Evolutionary conservation across 140 eudicot genomes (phyloP), one percentile per base, ranked within the genome.

Genomic region (Oenanthe javanica): DNA sequence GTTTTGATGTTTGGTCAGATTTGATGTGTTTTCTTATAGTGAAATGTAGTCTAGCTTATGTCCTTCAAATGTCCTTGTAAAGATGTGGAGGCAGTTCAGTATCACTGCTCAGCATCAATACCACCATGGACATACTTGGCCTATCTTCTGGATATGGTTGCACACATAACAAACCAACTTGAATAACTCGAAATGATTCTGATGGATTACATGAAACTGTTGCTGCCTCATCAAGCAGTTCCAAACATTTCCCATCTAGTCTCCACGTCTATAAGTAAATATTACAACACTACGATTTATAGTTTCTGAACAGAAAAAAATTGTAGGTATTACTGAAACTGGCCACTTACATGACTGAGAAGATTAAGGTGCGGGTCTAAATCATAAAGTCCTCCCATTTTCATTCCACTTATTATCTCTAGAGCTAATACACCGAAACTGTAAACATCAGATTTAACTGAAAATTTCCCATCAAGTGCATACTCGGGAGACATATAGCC

Each of bases 401-500:
- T 72, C 4, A 14, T 72, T 11, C 77, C 82, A n/a, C 76, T 79
- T 31, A 63, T 54, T 13, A 80, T 80, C 67, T 80, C 82, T 43
- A 80, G 42, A 21, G 50, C 49, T 15, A 80, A 21, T 4, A 80
- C 77, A 10, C 82, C 82, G 7, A 80, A 80, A 38, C 82, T 80
- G 23, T 66, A 80, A 19, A 70, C 75, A 70, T 80, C 82, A 0
- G 82, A 80, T 36, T 80, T 80, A 7, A 49, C 51, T 48, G 78
- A 80, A 12, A 69, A 80, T 21, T 23, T 18, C 21, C 82, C 82
- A 18, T 80, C 73, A 47, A 70, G 47, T 10, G 64, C 50, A 50
- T 80, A 80, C 46, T 80, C 82, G 1, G 82, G 82, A 23, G 82
- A 46, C 75, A 80, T 80, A 69, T 80, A 69, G 18, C 82, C 82